A percentile compares a stretch with the other conserved stretches of the same genome.
phyloP scores from a whole-genome alignment of 441 rosid genomes.

The Daphne laureola region DNA sequence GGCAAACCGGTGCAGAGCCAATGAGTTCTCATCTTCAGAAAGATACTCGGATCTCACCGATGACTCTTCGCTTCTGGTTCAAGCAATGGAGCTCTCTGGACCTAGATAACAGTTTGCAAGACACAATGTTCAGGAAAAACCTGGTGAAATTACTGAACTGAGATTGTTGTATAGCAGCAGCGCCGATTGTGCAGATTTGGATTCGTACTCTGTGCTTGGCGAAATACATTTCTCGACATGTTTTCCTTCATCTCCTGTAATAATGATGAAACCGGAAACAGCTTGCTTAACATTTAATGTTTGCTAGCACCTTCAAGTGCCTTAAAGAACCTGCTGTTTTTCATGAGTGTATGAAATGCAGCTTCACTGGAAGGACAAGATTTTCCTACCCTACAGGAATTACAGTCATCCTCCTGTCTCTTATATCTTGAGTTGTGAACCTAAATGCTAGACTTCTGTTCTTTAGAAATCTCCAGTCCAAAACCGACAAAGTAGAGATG shows the following conservation, averaged over 20 bases:
- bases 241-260: slow-evolving; percentile 16
- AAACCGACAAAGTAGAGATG: too few species aligned
- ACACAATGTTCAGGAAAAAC: slow-evolving; percentile 4
- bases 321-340: too few species aligned
- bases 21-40: slow-evolving; percentile 73
- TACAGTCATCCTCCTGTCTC: too few species aligned
- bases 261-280: slow-evolving; percentile 12
- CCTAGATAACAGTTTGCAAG: slow-evolving; percentile 37
- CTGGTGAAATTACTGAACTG: slow-evolving; percentile 12
- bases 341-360: too few species aligned
- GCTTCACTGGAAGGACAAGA: too few species aligned
- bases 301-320: too few species aligned
- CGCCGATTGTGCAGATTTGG: slow-evolving; percentile 31
- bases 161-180: slow-evolving; percentile 22
- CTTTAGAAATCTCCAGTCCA: too few species aligned
- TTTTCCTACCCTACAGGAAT: too few species aligned
- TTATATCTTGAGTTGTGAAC: too few species aligned
- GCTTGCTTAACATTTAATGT: slow-evolving; percentile 4
- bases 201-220: slow-evolving; percentile 16
- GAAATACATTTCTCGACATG: slow-evolving; percentile 14
- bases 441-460: too few species aligned
- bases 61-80: slow-evolving; percentile 70
- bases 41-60: slow-evolving; percentile 86
- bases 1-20: slow-evolving; percentile 44
- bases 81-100: slow-evolving; percentile 97